Percentiles rank a stretch among this genome's conserved stretches.
These are phyloP conservation scores for Rhizomucor miehei DNA, from an alignment of 371 early-diverging fungal genomes.

Conservation along the genomic window DNA sequence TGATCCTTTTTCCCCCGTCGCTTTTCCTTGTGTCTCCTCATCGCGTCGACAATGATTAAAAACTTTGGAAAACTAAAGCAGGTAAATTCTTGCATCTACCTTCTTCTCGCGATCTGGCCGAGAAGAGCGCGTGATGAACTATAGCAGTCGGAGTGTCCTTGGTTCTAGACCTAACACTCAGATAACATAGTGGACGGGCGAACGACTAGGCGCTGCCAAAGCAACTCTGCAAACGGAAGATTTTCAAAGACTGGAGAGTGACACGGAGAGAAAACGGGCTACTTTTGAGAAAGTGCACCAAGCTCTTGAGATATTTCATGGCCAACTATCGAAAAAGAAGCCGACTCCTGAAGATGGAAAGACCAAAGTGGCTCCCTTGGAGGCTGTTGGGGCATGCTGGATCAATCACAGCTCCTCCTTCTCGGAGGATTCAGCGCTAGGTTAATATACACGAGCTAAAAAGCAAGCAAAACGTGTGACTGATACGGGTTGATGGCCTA, in stretches of 20 bases:
- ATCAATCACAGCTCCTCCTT: slow-evolving; percentile 53
- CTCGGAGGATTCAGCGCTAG: slow-evolving; percentile 58
- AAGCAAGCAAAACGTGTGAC: neutral
- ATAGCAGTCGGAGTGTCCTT: neutral
- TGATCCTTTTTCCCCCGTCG: slow-evolving; percentile 7
- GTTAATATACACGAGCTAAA: slow-evolving; percentile 21
- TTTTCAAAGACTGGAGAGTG: slow-evolving; percentile 36
- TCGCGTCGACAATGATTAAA: slow-evolving; percentile 48
- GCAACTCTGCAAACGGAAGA: slow-evolving; percentile 43
- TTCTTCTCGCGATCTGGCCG: neutral
- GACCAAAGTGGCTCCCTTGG: slow-evolving; percentile 54
- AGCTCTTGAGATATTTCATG: slow-evolving; percentile 21
- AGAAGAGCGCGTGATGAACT: neutral
- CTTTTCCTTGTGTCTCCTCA: slow-evolving; percentile 12
- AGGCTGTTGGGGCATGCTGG: slow-evolving; percentile 62
- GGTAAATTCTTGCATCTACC: slow-evolving; percentile 26
- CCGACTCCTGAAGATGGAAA: slow-evolving; percentile 60
- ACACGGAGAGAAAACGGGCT: slow-evolving; percentile 28
- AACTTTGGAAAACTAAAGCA: slow-evolving; percentile 72
- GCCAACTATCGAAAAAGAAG: slow-evolving; percentile 48
- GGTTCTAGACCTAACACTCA: neutral
- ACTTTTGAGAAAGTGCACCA: slow-evolving; percentile 36
- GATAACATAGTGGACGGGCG: slow-evolving; percentile 45
- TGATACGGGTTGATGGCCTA: neutral
- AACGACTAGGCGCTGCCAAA: slow-evolving; percentile 47